phyloP scores from a whole-genome alignment of 2,329 filamentous ascomycete genomes.

The Hortaea werneckii region DNA sequence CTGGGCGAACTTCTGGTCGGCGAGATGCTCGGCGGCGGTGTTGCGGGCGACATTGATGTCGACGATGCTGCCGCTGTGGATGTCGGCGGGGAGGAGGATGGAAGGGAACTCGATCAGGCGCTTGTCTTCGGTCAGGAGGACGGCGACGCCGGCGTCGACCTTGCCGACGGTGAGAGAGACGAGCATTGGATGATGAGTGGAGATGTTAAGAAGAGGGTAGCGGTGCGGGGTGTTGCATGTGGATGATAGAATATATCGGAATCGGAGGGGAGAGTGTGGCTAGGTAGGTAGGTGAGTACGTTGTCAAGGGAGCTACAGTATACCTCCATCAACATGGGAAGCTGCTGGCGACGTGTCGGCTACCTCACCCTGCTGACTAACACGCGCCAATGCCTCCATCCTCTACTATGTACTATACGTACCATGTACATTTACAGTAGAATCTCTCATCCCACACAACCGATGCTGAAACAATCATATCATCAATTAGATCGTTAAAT shows the following conservation, averaged over 20 bases:
- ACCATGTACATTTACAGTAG: too few species aligned
- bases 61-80: conserved; percentile 91
- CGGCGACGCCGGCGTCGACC: conserved; percentile 95
- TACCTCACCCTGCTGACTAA: too few species aligned
- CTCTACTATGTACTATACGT: too few species aligned
- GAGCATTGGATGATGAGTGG: conserved; percentile 62
- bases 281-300: conserved; percentile 19
- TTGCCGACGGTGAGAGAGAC: conserved; percentile 98
- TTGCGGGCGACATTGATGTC: conserved; percentile 95
- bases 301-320: too few species aligned
- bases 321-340: too few species aligned
- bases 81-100: conserved; percentile 89
- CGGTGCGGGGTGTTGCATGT: conserved; percentile 63
- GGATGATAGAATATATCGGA: conserved; percentile 92
- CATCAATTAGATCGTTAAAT: too few species aligned
- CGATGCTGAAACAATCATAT: too few species aligned
- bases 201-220: conserved; percentile 42
- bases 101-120: conserved; percentile 98
- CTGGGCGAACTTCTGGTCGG: conserved; percentile 64
- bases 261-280: conserved; percentile 38
- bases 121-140: conserved; percentile 93
- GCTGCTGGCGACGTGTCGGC: too few species aligned
- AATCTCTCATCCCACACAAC: too few species aligned
- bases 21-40: conserved; percentile 61
- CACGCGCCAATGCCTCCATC: too few species aligned